Conservation (phyloP, 2,329 filamentous ascomycete species). For the Ramularia endophylla region DNA sequence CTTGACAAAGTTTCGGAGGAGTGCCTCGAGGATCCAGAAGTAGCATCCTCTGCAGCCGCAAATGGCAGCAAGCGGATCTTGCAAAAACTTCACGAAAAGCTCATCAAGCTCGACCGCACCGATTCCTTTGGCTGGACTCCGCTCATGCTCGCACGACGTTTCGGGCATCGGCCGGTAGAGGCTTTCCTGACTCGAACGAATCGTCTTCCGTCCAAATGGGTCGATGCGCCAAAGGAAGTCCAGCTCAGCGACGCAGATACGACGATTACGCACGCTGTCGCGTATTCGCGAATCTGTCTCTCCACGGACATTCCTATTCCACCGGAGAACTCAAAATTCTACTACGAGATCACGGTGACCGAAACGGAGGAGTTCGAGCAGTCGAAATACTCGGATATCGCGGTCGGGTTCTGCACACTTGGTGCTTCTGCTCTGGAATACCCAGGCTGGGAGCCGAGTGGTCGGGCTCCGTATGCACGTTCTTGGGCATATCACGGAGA, state of each 20-base stretch:
- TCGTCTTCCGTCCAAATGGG: too few relatives aligned
- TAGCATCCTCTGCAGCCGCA: conserved; percentile 10
- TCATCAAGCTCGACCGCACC: conserved; percentile 10
- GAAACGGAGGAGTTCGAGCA: conserved; percentile 1
- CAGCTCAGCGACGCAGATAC: too few relatives aligned
- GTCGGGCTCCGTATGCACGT: not conserved
- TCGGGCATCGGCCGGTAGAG: conserved; percentile 6
- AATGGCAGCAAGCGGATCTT: conserved; percentile 13
- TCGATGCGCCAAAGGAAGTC: too few relatives aligned
- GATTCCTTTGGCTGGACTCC: conserved; percentile 16
- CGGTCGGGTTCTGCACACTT: conserved; percentile 8
- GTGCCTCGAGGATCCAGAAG: conserved; percentile 10
- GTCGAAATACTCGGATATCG: conserved; percentile 4
- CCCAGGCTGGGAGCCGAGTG: conserved; percentile 6
- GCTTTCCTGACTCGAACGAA: too few relatives aligned
- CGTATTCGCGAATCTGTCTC: conserved; percentile 3
- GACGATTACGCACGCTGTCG: conserved; percentile 2
- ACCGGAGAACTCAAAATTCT: conserved; percentile 7
- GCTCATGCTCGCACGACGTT: conserved; percentile 8
- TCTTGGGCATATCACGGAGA: conserved; percentile 10
- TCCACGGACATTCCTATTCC: conserved; percentile 13
- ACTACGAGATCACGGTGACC: conserved; percentile 12
- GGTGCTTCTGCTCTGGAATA: conserved; percentile 2
- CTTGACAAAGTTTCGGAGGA: conserved; percentile 6
- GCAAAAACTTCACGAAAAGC: conserved; percentile 8